Evolutionary conservation across 2,329 filamentous ascomycete genomes (phyloP).

Genomic region (Chaetomiaceae sp.): DNA sequence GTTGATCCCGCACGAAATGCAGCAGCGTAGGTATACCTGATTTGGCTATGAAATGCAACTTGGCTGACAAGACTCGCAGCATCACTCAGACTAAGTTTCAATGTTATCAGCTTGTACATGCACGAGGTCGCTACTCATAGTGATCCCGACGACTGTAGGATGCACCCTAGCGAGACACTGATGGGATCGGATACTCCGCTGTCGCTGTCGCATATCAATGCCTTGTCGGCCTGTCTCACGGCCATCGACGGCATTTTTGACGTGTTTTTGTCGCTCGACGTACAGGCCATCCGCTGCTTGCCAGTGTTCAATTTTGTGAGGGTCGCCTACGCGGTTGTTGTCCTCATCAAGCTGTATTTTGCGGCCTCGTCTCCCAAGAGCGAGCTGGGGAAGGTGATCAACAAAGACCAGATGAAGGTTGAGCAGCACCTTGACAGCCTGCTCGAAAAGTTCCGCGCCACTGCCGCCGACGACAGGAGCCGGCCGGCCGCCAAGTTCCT

Average conservation of each 20-base stretch:
- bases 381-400: constrained; percentile 66
- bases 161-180: constrained; percentile 43
- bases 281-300: constrained; percentile 55
- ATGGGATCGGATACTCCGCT: constrained; percentile 37
- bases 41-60: background rate
- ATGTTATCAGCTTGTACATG: constrained; percentile 66
- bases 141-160: constrained; percentile 51
- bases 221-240: constrained; percentile 61
- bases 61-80: constrained; percentile 39
- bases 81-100: constrained; percentile 59
- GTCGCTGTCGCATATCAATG: constrained; percentile 59
- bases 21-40: constrained; percentile 48
- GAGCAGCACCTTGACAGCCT: constrained; percentile 65
- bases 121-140: constrained; percentile 70
- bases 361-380: constrained; percentile 59
- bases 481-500: constrained; percentile 66
- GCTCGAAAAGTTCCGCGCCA: constrained; percentile 61
- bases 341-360: constrained; percentile 70
- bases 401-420: constrained; percentile 62
- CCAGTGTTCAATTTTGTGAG: constrained; percentile 69
- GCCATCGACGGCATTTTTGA: constrained; percentile 65
- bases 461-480: constrained; percentile 60
- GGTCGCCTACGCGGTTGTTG: constrained; percentile 66
- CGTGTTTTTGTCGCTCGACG: constrained; percentile 58
- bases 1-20: constrained; percentile 48